Percentiles rank a stretch among this genome's conserved stretches.
Conservation (phyloP, 2,329 filamentous ascomycete genomes). For the Onygena corvina region DNA sequence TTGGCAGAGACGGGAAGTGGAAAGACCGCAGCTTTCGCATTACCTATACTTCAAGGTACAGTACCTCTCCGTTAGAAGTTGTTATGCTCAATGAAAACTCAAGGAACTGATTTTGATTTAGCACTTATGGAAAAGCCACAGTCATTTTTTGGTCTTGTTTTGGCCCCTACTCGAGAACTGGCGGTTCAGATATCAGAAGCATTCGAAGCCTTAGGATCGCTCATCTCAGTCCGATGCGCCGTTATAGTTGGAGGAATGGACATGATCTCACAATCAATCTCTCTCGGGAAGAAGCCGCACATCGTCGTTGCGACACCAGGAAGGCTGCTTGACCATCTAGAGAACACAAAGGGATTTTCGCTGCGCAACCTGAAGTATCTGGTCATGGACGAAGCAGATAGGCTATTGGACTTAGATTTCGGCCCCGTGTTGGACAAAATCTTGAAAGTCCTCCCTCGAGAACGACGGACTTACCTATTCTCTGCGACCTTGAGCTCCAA, state of each 20-base stretch:
- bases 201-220: constrained; percentile 74
- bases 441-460: constrained; percentile 70
- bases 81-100: not conserved
- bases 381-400: constrained; percentile 90
- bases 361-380: constrained; percentile 71
- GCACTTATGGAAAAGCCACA: constrained; percentile 79
- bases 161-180: constrained; percentile 86
- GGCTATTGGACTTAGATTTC: constrained; percentile 86
- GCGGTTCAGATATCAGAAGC: constrained; percentile 81
- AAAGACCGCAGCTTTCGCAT: constrained; percentile 88
- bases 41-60: constrained; percentile 68
- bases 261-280: constrained; percentile 84
- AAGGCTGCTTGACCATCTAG: constrained; percentile 76
- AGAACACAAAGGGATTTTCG: constrained; percentile 94
- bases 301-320: constrained; percentile 87
- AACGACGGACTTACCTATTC: constrained; percentile 74
- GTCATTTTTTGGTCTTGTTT: constrained; percentile 71
- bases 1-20: constrained; percentile 90
- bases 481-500: constrained; percentile 90
- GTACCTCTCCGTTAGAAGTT: not conserved
- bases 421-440: constrained; percentile 88
- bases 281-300: constrained; percentile 90
- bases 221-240: constrained; percentile 76
- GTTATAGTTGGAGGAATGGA: constrained; percentile 90
- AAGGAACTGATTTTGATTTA: constrained; percentile 10